A percentile compares a stretch with the other conserved stretches of the same genome.
These are phyloP conservation scores for Fusarium metavorans DNA, from an alignment of 2,329 filamentous ascomycete species.

Conservation along the genomic window DNA sequence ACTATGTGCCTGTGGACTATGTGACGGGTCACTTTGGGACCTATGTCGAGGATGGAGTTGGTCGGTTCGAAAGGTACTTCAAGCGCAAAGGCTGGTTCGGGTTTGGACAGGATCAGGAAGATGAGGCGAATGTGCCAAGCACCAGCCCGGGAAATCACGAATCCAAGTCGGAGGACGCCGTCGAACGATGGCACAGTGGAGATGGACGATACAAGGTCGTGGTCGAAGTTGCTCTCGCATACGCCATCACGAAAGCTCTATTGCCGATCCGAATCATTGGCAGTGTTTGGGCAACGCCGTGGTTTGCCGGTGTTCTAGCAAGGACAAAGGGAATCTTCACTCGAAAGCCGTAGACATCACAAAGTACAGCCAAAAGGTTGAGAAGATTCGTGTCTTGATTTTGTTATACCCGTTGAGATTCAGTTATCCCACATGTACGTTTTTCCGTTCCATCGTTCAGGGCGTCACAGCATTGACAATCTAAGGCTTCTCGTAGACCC, in stretches of 20 bases:
- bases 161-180: slow-evolving; percentile 44
- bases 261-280: slow-evolving; percentile 80
- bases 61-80: slow-evolving; percentile 82
- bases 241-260: slow-evolving; percentile 88
- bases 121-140: background rate
- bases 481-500: slow-evolving; percentile 94
- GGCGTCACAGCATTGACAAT: slow-evolving; percentile 40
- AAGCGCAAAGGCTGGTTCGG: slow-evolving; percentile 85
- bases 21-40: slow-evolving; percentile 62
- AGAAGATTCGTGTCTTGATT: slow-evolving; percentile 43
- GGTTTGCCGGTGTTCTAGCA: slow-evolving; percentile 81
- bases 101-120: slow-evolving; percentile 56
- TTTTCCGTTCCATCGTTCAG: slow-evolving; percentile 40
- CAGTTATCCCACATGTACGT: slow-evolving; percentile 38
- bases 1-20: slow-evolving; percentile 74
- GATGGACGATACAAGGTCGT: slow-evolving; percentile 67
- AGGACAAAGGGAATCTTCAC: slow-evolving; percentile 49
- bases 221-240: slow-evolving; percentile 85
- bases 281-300: slow-evolving; percentile 91
- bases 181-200: slow-evolving; percentile 52
- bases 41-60: slow-evolving; percentile 72
- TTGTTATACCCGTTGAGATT: slow-evolving; percentile 39
- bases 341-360: slow-evolving; percentile 41
- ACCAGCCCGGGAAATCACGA: slow-evolving; percentile 6
- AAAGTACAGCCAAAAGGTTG: slow-evolving; percentile 10